Base-by-base conservation (phyloP, 345 rosid species). In the Rhodamnia argentea region DNA sequence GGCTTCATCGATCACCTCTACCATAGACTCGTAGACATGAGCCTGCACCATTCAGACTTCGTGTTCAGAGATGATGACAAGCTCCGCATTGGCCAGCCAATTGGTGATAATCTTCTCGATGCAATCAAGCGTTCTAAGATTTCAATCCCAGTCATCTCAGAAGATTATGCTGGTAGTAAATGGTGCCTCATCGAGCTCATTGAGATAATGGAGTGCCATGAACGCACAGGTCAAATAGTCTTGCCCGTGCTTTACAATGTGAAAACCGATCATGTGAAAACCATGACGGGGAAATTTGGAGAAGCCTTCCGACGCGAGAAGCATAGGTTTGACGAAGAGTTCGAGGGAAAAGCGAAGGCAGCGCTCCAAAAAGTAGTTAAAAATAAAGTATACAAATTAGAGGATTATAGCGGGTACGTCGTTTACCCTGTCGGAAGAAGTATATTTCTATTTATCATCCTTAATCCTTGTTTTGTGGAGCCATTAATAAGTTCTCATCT, bases 1-100 rank as follows among this genome's bases (percentile, higher is more conserved):
- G 26, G 59, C 59, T 56, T 56, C 26, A 2, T 8, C 26, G 59
- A 56, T 56, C 26, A 56, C 59, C 26, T 56, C 59, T 56, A 22
- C 59, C 4, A 8, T 22, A 7, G 11, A 22, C 59, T 56, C 26
- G 6, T 5, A 22, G 12, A 22, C 0, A 10, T 7, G 59, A 26
- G 59, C 59, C 59, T 56, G 59, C 8, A 8, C 59, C 26, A 22
- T 22, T 4, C 22, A 7, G 20, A 54, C 57, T 18, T 54, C 23
- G 10, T 22, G 11, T 22, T 56, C 26, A 56, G 26, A 22, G 59
- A 56, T 22, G 26, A 22, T 7, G 4, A 22, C 10, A 6, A 8
- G 0, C n/a, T 57, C 60, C n/a, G 2, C n/a, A 2, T 56, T 0
- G n/a, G 59, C 4, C 5, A 56, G n/a, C 26, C 9, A 5, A 7